Evolutionary conservation across 2,329 filamentous ascomycete genomes (phyloP), one percentile per base, ranked within the genome.

Genomic region (Exserohilum rostratum): DNA sequence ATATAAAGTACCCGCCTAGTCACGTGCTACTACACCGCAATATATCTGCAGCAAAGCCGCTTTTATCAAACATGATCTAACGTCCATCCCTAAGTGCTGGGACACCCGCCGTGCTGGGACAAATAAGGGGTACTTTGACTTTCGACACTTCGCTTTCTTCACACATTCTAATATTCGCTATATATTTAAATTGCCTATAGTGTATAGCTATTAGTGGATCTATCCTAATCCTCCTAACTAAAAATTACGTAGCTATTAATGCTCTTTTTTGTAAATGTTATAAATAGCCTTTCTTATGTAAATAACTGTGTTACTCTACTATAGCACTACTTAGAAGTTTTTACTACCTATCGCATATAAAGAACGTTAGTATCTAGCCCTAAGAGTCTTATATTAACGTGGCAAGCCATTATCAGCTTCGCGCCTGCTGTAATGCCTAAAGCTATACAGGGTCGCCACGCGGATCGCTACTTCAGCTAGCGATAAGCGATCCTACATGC

Each of bases 1-100:
- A 15, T 17, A 33, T 6, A 82, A 55, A 79, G 22, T 25, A 7
- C 7, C 4, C 7, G 22, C 7, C 4, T 4, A 7, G 7, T 25
- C 22, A 25, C 22, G 7, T 25, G 22, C 22, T 25, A 25, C 22
- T n/a, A n/a, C n/a, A n/a, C n/a, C n/a, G n/a, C n/a, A n/a, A n/a
- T n/a, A n/a, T n/a, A n/a, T n/a, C n/a, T n/a, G n/a, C n/a, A n/a
- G n/a, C n/a, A n/a, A n/a, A n/a, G n/a, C n/a, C n/a, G n/a, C n/a
- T n/a, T n/a, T n/a, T n/a, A n/a, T n/a, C n/a, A n/a, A n/a, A n/a
- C n/a, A n/a, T n/a, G n/a, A 25, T 25, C 22, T 25, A 25, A 39
- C 18, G 45, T 47, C 34, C 45, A 33, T 47, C 45, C 45, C 45
- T 47, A 10, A n/a, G 33, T 47, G 34, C 30, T 46, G 18, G 44